phyloP scores from a whole-genome alignment of 164 flowering plant genomes.

The Annona cherimola region DNA sequence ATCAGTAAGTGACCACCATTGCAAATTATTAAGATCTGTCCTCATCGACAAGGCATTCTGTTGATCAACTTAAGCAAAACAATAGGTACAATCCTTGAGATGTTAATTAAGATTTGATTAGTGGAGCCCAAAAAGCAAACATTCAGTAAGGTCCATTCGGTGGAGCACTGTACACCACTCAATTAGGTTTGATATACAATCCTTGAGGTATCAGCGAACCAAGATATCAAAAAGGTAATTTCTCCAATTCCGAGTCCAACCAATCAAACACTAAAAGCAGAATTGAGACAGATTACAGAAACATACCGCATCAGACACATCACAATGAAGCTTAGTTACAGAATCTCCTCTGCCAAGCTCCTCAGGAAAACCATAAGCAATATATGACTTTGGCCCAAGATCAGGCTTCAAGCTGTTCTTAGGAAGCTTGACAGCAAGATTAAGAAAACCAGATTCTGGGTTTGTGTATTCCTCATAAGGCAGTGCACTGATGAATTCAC shows the following conservation, averaged over 20 bases:
- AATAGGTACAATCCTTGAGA: neutral
- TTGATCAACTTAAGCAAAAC: no score
- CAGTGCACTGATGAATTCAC: constrained; percentile 44
- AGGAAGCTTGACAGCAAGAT: constrained; percentile 52
- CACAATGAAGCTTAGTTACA: constrained; percentile 69
- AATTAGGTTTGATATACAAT: neutral
- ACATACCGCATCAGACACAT: constrained; percentile 71
- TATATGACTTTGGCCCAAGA: constrained; percentile 65
- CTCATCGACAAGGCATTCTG: neutral
- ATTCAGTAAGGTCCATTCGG: neutral
- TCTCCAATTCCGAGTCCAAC: neutral
- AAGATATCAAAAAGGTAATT: neutral
- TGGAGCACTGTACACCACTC: no score
- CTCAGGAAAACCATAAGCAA: constrained; percentile 51
- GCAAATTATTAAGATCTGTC: neutral
- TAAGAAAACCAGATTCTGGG: constrained; percentile 39
- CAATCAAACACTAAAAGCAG: neutral
- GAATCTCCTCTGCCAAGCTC: constrained; percentile 72
- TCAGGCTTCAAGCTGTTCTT: constrained; percentile 39
- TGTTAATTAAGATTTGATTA: neutral
- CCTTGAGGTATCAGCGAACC: neutral
- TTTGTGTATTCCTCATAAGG: constrained; percentile 61
- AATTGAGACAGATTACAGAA: neutral
- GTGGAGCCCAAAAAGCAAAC: neutral
- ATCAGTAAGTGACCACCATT: neutral